phyloP scores from a whole-genome alignment of 2,329 filamentous ascomycete species.

The Fusarium piperis region DNA sequence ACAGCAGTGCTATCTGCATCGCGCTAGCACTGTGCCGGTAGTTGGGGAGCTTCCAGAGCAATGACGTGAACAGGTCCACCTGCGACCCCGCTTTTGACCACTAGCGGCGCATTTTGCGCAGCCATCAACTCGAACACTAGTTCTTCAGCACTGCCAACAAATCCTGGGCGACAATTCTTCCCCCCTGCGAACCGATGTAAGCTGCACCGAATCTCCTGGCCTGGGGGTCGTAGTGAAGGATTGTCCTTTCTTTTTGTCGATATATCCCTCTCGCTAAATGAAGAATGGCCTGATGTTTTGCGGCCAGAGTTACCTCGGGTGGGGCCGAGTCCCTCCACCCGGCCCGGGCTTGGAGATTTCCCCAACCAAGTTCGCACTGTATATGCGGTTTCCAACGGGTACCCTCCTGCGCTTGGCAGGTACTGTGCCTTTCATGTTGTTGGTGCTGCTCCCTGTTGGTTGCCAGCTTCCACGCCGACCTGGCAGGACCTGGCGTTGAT shows the following conservation, averaged over 20 bases:
- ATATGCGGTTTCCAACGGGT: background rate
- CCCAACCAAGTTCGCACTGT: background rate
- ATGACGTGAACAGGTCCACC: conserved; percentile 27
- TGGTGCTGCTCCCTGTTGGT: background rate
- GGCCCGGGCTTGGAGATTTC: background rate
- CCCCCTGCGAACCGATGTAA: background rate
- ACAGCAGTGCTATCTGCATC: background rate
- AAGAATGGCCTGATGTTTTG: conserved; percentile 18
- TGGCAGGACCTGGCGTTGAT: background rate
- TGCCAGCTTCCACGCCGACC: background rate
- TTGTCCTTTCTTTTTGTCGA: conserved; percentile 2
- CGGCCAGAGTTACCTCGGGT: background rate
- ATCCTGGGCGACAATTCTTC: background rate
- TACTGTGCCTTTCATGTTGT: background rate
- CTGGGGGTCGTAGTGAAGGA: background rate
- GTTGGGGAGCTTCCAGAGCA: conserved; percentile 2
- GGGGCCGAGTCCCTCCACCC: background rate
- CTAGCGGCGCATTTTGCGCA: background rate
- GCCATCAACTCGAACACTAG: conserved; percentile 8
- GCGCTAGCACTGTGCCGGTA: background rate
- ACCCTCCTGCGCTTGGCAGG: background rate
- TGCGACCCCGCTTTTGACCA: background rate
- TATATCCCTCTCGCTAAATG: conserved; percentile 1
- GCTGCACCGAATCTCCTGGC: background rate
- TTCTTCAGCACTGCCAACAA: conserved; percentile 17